Conservation (phyloP, 257 asterid species). For the Solanum phureja region DNA sequence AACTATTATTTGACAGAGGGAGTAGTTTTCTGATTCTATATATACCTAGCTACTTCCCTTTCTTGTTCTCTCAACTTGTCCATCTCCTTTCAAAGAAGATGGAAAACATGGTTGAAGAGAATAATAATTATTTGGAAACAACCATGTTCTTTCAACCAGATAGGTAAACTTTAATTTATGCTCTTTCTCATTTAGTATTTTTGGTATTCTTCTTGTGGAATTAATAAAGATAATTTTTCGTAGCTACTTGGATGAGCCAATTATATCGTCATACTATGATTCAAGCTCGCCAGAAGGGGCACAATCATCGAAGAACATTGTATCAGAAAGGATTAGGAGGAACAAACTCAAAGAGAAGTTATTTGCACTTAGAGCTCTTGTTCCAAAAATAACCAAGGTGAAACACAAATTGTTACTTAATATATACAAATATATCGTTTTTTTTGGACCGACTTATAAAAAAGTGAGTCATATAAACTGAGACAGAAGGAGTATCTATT, state of each 20-base stretch:
- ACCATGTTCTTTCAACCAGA: neutral
- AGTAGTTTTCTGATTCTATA: too few relatives aligned
- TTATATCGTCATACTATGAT: constrained; percentile 38
- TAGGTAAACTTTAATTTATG: constrained; percentile 17
- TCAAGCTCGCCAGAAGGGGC: constrained; percentile 68
- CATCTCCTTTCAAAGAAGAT: neutral
- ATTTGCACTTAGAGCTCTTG: constrained; percentile 70
- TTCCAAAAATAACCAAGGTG: constrained; percentile 78
- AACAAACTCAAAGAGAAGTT: constrained; percentile 66
- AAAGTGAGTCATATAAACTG: too few relatives aligned
- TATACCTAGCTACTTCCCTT: neutral
- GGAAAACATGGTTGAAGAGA: neutral
- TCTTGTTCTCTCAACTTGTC: neutral
- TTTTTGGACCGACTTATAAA: too few relatives aligned
- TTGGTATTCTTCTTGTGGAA: neutral
- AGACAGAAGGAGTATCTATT: too few relatives aligned
- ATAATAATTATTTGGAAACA: neutral
- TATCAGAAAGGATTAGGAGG: constrained; percentile 68
- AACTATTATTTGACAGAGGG: too few relatives aligned
- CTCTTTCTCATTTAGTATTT: neutral
- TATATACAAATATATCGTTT: too few relatives aligned
- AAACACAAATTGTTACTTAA: neutral
- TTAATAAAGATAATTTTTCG: neutral
- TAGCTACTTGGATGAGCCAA: constrained; percentile 39
- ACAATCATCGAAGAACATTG: constrained; percentile 51